These are phyloP conservation scores for Musa troglodytarum DNA, from an alignment of 176 grass and related monocot genomes.

Conservation along the genomic window DNA sequence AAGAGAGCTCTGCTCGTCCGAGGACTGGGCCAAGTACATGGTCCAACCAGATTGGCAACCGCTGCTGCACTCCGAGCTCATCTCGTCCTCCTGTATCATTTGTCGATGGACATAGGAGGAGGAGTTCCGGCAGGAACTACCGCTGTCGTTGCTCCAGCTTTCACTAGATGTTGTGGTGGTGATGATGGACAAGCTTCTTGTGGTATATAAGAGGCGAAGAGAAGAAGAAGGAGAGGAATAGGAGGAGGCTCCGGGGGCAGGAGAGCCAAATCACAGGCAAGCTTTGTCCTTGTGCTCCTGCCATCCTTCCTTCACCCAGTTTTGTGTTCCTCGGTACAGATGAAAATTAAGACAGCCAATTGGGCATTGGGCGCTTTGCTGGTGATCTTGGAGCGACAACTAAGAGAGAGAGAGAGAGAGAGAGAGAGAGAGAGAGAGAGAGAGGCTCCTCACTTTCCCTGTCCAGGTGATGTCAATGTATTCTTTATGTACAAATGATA, in stretches of 20 bases:
- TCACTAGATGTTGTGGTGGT: neutral
- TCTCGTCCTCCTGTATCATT: conserved; percentile 21
- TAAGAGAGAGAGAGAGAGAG: conserved; percentile 6
- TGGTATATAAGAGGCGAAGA: neutral
- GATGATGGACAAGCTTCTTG: neutral
- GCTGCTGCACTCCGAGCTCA: conserved; percentile 82
- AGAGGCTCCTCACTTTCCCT: neutral
- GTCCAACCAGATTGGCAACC: conserved; percentile 98
- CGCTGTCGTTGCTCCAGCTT: too few relatives aligned
- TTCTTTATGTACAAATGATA: too few relatives aligned
- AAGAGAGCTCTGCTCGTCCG: conserved; percentile 19
- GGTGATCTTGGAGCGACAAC: conserved; percentile 4
- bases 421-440: neutral
- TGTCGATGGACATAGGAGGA: conserved; percentile 10
- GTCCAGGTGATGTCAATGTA: too few relatives aligned
- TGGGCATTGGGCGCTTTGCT: conserved; percentile 14
- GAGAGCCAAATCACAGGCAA: conserved; percentile 2
- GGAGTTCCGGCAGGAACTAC: too few relatives aligned
- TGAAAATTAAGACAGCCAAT: conserved; percentile 23
- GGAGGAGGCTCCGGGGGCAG: neutral
- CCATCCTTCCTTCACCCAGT: neutral
- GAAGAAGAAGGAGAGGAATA: neutral
- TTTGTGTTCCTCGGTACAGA: conserved; percentile 21
- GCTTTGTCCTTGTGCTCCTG: conserved; percentile 25
- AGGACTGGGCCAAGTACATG: conserved; percentile 67